phyloP scores from a whole-genome alignment of 805 yeast species.

The Candida taoyuanica region DNA sequence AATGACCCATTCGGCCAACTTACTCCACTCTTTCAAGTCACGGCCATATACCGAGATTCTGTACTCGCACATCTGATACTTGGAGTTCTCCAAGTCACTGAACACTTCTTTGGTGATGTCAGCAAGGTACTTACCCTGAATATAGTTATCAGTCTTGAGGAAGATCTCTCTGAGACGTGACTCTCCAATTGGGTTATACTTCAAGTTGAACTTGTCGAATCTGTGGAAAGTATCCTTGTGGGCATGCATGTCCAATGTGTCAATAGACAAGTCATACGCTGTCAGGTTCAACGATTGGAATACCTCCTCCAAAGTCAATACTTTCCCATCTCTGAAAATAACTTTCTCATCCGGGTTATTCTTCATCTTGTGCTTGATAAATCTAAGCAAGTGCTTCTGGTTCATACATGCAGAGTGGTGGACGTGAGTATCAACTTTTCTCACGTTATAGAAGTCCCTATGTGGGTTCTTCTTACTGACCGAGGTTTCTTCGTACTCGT shows the following conservation, averaged over 20 bases:
- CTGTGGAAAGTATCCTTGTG: slow-evolving; percentile 97
- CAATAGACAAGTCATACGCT: slow-evolving; percentile 93
- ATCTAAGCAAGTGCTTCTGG: slow-evolving; percentile 91
- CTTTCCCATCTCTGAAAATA: slow-evolving; percentile 87
- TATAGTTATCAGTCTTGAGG: slow-evolving; percentile 89
- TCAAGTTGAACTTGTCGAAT: slow-evolving; percentile 94
- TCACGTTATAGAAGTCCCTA: slow-evolving; percentile 92
- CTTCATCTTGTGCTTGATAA: slow-evolving; percentile 90
- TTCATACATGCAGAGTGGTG: slow-evolving; percentile 99
- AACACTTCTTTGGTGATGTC: slow-evolving; percentile 92
- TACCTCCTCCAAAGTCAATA: slow-evolving; percentile 82
- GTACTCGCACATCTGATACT: slow-evolving; percentile 96
- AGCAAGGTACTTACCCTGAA: slow-evolving; percentile 84
- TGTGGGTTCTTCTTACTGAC: slow-evolving; percentile 93
- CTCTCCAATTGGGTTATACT: slow-evolving; percentile 97
- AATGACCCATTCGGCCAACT: slow-evolving; percentile 89
- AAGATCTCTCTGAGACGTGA: slow-evolving; percentile 95
- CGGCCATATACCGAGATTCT: slow-evolving; percentile 94
- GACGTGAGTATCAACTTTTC: slow-evolving; percentile 97
- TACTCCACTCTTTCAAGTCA: slow-evolving; percentile 88
- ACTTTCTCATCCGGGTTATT: slow-evolving; percentile 84
- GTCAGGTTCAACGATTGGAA: slow-evolving; percentile 86
- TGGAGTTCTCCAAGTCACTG: slow-evolving; percentile 89
- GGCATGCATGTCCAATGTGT: slow-evolving; percentile 98
- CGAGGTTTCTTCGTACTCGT: slow-evolving; percentile 89